Conservation (phyloP, 306 rosid genomes). For the Trichosanthes truncata region DNA sequence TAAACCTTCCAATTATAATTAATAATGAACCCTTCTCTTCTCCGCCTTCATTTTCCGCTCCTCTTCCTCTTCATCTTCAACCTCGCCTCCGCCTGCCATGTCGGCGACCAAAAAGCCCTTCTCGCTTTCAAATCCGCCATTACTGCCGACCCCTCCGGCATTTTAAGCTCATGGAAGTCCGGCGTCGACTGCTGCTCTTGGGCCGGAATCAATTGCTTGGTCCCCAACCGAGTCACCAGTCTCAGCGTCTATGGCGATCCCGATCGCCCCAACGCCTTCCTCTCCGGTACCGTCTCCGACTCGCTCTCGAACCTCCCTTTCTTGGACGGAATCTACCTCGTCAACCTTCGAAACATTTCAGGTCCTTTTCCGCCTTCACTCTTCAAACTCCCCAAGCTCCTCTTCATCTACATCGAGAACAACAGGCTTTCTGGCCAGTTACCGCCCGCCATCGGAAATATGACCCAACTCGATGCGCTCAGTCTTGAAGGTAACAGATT, state of each 20-base stretch:
- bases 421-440: conserved; percentile 52
- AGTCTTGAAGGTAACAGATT: conserved; percentile 47
- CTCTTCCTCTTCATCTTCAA: conserved; percentile 1
- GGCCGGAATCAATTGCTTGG: conserved; percentile 36
- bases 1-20: neutral
- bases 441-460: conserved; percentile 34
- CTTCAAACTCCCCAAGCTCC: conserved; percentile 29
- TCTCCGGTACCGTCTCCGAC: conserved; percentile 57
- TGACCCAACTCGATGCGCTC: conserved; percentile 18
- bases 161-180: conserved; percentile 43
- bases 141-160: conserved; percentile 62
- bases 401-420: conserved; percentile 47
- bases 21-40: neutral
- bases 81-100: conserved; percentile 28
- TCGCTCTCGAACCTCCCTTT: conserved; percentile 43
- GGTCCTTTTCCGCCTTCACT: conserved; percentile 51
- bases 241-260: conserved; percentile 26
- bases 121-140: conserved; percentile 62
- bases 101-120: conserved; percentile 52
- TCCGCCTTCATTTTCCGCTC: conserved; percentile 5
- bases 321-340: conserved; percentile 43
- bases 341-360: conserved; percentile 37
- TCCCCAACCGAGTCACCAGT: conserved; percentile 36
- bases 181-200: conserved; percentile 65
- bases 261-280: conserved; percentile 16